Evolutionary conservation across 2,329 filamentous ascomycete species (phyloP).

Genomic region (Arthrinium phaeospermum): DNA sequence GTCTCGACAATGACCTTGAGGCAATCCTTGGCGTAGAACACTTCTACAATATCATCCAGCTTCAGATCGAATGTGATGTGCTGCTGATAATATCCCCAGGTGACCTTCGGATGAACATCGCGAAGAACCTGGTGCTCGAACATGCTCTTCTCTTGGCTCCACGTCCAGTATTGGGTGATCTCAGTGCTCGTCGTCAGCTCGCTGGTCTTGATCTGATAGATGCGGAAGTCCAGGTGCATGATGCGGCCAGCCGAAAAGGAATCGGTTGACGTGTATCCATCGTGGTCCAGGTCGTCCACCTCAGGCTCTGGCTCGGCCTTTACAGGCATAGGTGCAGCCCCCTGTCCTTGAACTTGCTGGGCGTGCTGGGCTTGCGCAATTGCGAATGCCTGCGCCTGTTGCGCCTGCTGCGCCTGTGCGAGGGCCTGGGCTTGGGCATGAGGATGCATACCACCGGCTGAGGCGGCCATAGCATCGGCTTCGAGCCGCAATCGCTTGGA

Average conservation of each 20-base stretch:
- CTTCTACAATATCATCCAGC: constrained; percentile 51
- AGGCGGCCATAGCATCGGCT: constrained; percentile 12
- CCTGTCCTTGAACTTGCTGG: background rate
- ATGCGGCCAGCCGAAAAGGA: constrained; percentile 54
- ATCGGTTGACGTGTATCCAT: constrained; percentile 58
- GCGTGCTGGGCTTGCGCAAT: background rate
- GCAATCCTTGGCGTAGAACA: constrained; percentile 50
- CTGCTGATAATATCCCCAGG: constrained; percentile 57
- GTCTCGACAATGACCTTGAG: constrained; percentile 50
- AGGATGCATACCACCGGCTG: background rate
- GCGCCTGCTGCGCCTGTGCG: background rate
- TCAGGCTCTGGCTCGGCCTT: constrained; percentile 25
- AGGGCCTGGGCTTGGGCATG: background rate
- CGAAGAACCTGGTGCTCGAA: constrained; percentile 62
- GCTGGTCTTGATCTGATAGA: constrained; percentile 58
- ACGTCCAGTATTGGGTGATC: constrained; percentile 64
- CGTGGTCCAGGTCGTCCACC: constrained; percentile 48
- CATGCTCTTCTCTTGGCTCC: constrained; percentile 44
- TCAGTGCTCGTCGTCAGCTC: constrained; percentile 50
- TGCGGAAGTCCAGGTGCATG: constrained; percentile 54
- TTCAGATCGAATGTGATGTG: constrained; percentile 57
- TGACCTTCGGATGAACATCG: constrained; percentile 45
- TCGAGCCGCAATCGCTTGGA: constrained; percentile 40
- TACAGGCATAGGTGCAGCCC: background rate
- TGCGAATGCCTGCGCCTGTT: background rate